These are phyloP conservation scores for Eimeria maxima DNA, from an alignment of 169 alveolate species.

Conservation along the genomic window DNA sequence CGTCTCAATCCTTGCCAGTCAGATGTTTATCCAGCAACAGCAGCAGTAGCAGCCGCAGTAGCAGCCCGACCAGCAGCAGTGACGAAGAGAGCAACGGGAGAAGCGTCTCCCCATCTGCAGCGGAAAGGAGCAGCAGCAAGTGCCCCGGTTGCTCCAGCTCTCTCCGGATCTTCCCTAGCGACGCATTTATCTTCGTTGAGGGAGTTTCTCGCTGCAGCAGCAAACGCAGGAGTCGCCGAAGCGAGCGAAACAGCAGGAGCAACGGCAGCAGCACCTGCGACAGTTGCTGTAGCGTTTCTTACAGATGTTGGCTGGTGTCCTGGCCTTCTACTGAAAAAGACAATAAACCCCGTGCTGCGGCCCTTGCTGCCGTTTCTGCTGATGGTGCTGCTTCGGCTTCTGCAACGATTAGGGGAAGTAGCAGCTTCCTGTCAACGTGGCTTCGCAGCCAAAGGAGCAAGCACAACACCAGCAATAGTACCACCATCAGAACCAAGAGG, in stretches of 20 bases:
- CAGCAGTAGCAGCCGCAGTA: constrained; percentile 32
- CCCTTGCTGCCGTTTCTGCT: constrained; percentile 39
- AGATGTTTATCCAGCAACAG: background rate
- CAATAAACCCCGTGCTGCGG: constrained; percentile 15
- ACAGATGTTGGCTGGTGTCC: constrained; percentile 56
- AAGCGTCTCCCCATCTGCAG: background rate
- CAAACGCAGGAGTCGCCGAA: background rate
- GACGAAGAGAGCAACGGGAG: background rate
- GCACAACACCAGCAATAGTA: constrained; percentile 11
- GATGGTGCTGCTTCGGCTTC: too few species aligned
- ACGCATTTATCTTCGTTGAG: constrained; percentile 37
- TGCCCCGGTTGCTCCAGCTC: background rate
- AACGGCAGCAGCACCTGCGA: constrained; percentile 26
- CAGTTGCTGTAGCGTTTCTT: constrained; percentile 9
- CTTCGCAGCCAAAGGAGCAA: background rate
- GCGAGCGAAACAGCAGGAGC: constrained; percentile 13
- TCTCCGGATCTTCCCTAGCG: constrained; percentile 38
- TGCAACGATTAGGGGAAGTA: too few species aligned
- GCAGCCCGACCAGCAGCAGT: constrained; percentile 18
- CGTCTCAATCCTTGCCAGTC: background rate
- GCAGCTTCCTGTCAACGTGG: background rate
- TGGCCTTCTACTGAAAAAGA: constrained; percentile 34
- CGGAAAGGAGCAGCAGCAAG: constrained; percentile 47
- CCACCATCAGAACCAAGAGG: constrained; percentile 1
- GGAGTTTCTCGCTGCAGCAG: constrained; percentile 5